A percentile compares a stretch with the other conserved stretches of the same genome.
Conservation (phyloP, 2,329 filamentous ascomycete species). For the Hirsutella minnesotensis region DNA sequence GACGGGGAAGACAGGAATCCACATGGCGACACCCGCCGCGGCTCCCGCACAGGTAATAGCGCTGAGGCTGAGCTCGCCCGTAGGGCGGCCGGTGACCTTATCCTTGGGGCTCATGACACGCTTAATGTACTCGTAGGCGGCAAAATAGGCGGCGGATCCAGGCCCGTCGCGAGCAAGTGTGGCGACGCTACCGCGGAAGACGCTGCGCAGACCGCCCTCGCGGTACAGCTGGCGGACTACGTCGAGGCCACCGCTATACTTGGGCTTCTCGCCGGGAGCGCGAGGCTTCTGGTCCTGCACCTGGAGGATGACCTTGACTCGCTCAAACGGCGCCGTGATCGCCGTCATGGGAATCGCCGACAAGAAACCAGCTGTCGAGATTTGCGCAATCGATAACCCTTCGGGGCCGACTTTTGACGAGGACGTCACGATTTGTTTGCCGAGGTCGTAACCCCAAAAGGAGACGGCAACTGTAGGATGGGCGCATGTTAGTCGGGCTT, state of each 20-base stretch:
- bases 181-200: constrained; percentile 84
- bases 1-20: constrained; percentile 96
- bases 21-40: constrained; percentile 92
- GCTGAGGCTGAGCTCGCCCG: constrained; percentile 65
- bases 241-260: constrained; percentile 77
- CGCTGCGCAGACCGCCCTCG: constrained; percentile 78
- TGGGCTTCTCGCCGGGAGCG: constrained; percentile 80
- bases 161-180: constrained; percentile 91
- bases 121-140: constrained; percentile 95
- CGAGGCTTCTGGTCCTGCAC: constrained; percentile 91
- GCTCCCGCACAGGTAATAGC: constrained; percentile 82
- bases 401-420: constrained; percentile 53
- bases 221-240: constrained; percentile 89
- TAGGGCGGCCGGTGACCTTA: constrained; percentile 55
- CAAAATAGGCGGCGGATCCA: constrained; percentile 90
- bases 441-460: constrained; percentile 86
- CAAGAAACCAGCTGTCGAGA: constrained; percentile 91
- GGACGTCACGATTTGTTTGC: constrained; percentile 72
- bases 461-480: constrained; percentile 49
- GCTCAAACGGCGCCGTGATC: constrained; percentile 98
- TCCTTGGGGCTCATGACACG: constrained; percentile 74
- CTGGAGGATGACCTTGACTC: constrained; percentile 95
- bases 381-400: constrained; percentile 73
- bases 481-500: background rate
- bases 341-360: constrained; percentile 93